Base-by-base conservation (phyloP, 345 rosid genomes). In the Euphorbia tirucalli region DNA sequence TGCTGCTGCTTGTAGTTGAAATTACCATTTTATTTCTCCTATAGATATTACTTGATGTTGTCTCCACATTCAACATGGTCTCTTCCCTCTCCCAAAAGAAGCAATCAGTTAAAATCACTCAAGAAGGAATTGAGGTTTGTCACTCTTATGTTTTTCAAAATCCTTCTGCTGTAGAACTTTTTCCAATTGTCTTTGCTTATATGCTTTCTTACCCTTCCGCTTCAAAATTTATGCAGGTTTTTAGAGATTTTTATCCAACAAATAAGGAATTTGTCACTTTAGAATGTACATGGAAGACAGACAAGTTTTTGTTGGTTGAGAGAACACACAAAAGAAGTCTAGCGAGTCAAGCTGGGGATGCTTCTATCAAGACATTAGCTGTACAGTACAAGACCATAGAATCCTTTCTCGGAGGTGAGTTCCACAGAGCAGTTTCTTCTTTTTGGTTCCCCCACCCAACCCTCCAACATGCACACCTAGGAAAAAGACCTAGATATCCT, bases 41-140 rank as follows among this genome's bases (percentile, higher is more conserved):
- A 71, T 86, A 92, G 99, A 83, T 95, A 76, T 81, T 95, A 69
- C 83, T 94, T 60, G 97, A 92, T 63, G 79, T 78, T 46, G 96
- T 90, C 71, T 71, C 83, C 11, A 79, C 86, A 72, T 90, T 89
- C 84, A 92, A 92, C 81, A 66, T 56, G 48, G 97, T 90, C 43
- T 79, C 88, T 61, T 85, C 90, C 70, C 70, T 84, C 65, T 90
- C 96, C 49, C 84, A 82, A 74, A 81, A 82, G 83, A 89, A 88
- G 83, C 99, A 92, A 54, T 88, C 92, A 67, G 81, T 86, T 28
- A 90, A 86, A 79, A 81, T 95, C 80, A 83, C 72, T 11, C 82
- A 84, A 66, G 86, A 88, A 54, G 91, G 93, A 75, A 66, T 90
- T 73, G 97, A 89, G 97, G 97, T 92, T 10, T 46, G 87, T 75